phyloP scores from a whole-genome alignment of 2,329 filamentous ascomycete species.

The Paramyrothecium sp. region DNA sequence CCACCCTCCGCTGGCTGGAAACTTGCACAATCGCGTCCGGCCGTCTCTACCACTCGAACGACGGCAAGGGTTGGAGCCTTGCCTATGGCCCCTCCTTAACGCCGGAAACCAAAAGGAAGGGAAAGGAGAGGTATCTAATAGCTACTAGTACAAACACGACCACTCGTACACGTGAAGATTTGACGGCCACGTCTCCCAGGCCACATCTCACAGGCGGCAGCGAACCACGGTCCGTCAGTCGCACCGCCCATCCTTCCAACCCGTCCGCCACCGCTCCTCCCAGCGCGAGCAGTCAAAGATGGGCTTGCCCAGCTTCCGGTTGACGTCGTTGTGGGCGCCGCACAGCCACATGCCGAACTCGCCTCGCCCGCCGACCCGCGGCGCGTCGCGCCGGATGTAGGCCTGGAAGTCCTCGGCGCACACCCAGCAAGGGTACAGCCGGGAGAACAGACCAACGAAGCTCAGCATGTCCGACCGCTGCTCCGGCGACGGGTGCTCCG shows the following conservation, averaged over 20 bases:
- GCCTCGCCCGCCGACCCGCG: slow-evolving; percentile 56
- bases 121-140: not conserved
- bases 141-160: not conserved
- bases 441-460: slow-evolving; percentile 80
- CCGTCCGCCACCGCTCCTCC: slow-evolving; percentile 93
- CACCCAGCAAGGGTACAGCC: slow-evolving; percentile 91
- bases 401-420: slow-evolving; percentile 88
- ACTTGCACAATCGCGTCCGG: too few relatives aligned
- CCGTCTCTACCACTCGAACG: too few relatives aligned
- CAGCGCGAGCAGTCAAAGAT: slow-evolving; percentile 86
- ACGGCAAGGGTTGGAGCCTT: too few relatives aligned
- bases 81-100: not conserved
- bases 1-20: too few relatives aligned
- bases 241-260: slow-evolving; percentile 71
- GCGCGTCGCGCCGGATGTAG: slow-evolving; percentile 74
- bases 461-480: slow-evolving; percentile 75
- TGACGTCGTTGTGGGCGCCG: slow-evolving; percentile 84
- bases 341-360: slow-evolving; percentile 84
- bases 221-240: slow-evolving; percentile 35
- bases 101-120: not conserved
- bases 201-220: too few relatives aligned
- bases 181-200: too few relatives aligned
- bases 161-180: not conserved
- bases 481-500: slow-evolving; percentile 60
- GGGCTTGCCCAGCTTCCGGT: slow-evolving; percentile 85